Evolutionary conservation across 805 yeast species (phyloP).

Genomic region (Yueomyces sp.): DNA sequence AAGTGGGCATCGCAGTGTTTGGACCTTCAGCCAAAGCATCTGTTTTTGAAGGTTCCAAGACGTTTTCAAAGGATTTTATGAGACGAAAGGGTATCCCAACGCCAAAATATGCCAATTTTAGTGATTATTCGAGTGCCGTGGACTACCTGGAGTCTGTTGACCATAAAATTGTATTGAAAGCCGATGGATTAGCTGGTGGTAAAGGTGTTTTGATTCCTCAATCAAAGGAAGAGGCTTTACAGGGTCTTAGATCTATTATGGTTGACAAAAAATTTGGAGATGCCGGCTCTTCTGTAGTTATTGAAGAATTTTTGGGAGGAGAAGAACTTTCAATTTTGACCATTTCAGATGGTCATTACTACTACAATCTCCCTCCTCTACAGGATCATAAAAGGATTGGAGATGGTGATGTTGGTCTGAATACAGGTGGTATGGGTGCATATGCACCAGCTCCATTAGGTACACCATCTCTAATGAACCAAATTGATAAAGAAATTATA

Average conservation of each 20-base stretch:
- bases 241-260: conserved; percentile 81
- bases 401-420: conserved; percentile 84
- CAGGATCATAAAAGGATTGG: conserved; percentile 97
- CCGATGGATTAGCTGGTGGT: conserved; percentile 97
- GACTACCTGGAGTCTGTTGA: conserved; percentile 50
- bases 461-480: conserved; percentile 53
- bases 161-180: conserved; percentile 82
- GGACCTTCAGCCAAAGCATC: conserved; percentile 95
- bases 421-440: conserved; percentile 99
- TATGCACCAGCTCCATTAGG: conserved; percentile 97
- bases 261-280: conserved; percentile 74
- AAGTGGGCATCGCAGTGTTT: conserved; percentile 87
- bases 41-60: conserved; percentile 90
- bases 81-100: conserved; percentile 86
- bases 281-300: conserved; percentile 91
- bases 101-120: conserved; percentile 78
- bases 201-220: conserved; percentile 94
- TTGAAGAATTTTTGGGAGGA: conserved; percentile 93
- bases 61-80: conserved; percentile 91
- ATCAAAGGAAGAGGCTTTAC: conserved; percentile 68
- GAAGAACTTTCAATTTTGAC: conserved; percentile 92
- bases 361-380: conserved; percentile 85
- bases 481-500: conserved; percentile 63
- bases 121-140: conserved; percentile 61
- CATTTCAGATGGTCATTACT: conserved; percentile 85